Evolutionary conservation across 2,329 filamentous ascomycete species (phyloP).

Genomic region (Cytospora piceicola): DNA sequence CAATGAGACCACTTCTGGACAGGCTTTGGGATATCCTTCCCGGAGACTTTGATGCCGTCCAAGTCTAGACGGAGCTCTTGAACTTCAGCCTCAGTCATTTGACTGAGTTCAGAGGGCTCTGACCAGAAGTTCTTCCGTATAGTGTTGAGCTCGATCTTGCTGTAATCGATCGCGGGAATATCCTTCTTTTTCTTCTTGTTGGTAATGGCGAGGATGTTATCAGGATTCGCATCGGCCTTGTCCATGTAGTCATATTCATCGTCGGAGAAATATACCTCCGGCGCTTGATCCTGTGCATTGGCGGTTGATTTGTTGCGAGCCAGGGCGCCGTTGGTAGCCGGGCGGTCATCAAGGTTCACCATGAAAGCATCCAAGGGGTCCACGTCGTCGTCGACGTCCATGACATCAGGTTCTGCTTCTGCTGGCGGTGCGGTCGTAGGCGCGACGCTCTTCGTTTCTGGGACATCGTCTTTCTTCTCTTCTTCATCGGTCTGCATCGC

Average conservation of each 20-base stretch:
- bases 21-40: constrained; percentile 86
- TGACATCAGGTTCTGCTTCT: constrained; percentile 45
- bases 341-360: constrained; percentile 66
- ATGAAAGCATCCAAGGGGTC: constrained; percentile 98
- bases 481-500: constrained; percentile 49
- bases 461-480: constrained; percentile 37
- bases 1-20: constrained; percentile 97
- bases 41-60: constrained; percentile 92
- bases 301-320: constrained; percentile 43
- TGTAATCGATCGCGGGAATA: constrained; percentile 84
- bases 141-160: constrained; percentile 80
- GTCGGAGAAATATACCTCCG: constrained; percentile 87
- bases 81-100: constrained; percentile 84
- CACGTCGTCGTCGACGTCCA: constrained; percentile 71
- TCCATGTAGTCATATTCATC: constrained; percentile 67
- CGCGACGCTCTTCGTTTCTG: constrained; percentile 33
- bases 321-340: constrained; percentile 37
- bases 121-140: constrained; percentile 96
- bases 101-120: constrained; percentile 80
- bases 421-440: constrained; percentile 28
- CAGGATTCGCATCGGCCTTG: constrained; percentile 52
- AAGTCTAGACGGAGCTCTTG: constrained; percentile 81
- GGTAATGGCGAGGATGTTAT: constrained; percentile 56
- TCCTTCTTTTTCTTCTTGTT: constrained; percentile 90
- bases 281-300: constrained; percentile 63